phyloP scores from a whole-genome alignment of 129 eudicot species.

The Escallonia rubra region DNA sequence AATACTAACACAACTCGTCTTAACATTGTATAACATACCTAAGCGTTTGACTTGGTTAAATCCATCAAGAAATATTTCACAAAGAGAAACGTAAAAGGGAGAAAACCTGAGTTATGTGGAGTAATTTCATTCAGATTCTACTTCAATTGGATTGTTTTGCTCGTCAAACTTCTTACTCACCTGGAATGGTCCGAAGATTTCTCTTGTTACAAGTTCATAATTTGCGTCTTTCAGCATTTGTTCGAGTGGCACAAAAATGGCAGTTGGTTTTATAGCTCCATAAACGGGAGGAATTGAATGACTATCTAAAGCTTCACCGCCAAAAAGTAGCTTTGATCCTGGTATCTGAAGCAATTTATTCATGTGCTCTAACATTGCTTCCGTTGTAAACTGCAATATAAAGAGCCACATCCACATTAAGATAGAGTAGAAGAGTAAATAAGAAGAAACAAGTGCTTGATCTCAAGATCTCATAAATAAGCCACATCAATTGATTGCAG shows the following conservation, averaged over 20 bases:
- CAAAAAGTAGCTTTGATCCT: slow-evolving; percentile 83
- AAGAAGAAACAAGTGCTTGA: not conserved
- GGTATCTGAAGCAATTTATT: slow-evolving; percentile 71
- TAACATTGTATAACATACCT: no score
- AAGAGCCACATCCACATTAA: not conserved
- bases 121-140: no score
- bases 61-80: no score
- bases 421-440: not conserved
- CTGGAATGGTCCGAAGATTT: slow-evolving; percentile 98
- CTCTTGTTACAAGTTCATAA: slow-evolving; percentile 82
- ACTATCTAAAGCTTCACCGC: slow-evolving; percentile 78
- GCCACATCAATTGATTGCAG: not conserved
- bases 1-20: no score
- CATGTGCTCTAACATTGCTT: slow-evolving; percentile 78
- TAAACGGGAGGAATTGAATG: slow-evolving; percentile 79
- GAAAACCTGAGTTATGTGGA: no score
- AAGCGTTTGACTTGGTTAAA: no score
- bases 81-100: no score
- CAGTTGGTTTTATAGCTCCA: slow-evolving; percentile 95
- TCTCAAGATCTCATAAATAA: not conserved
- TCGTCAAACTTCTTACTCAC: slow-evolving; percentile 17
- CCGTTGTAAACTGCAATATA: slow-evolving; percentile 69
- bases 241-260: slow-evolving; percentile 83
- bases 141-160: no score
- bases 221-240: slow-evolving; percentile 71